phyloP scores from a whole-genome alignment of 192 early-diverging fungal species.

The Powellomyces hirtus region DNA sequence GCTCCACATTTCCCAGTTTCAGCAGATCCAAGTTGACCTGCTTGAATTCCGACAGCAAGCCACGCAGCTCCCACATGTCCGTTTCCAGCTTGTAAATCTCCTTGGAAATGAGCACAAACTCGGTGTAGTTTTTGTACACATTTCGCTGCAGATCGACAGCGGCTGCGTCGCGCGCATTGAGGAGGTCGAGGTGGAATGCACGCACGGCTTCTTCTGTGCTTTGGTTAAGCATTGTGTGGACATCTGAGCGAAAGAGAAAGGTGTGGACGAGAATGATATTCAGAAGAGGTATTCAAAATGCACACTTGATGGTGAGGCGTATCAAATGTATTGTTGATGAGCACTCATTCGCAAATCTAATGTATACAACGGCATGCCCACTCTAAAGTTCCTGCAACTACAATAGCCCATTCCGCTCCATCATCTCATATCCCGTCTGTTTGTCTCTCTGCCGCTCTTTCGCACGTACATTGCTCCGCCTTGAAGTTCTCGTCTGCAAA shows the following conservation, averaged over 20 bases:
- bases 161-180: slow-evolving; percentile 65
- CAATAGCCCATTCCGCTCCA: neutral
- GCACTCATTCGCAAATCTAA: no score
- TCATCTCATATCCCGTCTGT: no score
- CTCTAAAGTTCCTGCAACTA: neutral
- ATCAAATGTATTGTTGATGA: no score
- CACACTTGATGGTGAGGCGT: no score
- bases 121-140: slow-evolving; percentile 79
- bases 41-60: slow-evolving; percentile 66
- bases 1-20: neutral
- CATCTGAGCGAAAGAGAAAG: slow-evolving; percentile 37
- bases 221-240: slow-evolving; percentile 48
- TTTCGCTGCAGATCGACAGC: slow-evolving; percentile 75
- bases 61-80: slow-evolving; percentile 70
- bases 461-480: slow-evolving; percentile 54
- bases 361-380: neutral
- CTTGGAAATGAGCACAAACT: slow-evolving; percentile 84
- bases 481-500: slow-evolving; percentile 55
- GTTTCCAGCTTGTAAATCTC: slow-evolving; percentile 78
- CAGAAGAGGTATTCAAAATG: no score
- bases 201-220: slow-evolving; percentile 59
- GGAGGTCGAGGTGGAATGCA: slow-evolving; percentile 54
- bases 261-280: neutral
- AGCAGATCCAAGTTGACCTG: slow-evolving; percentile 43
- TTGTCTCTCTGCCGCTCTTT: neutral